These are phyloP conservation scores for Dictyostelium discoideum DNA, from an alignment of 78 protist genomes.

Conservation along the genomic window DNA sequence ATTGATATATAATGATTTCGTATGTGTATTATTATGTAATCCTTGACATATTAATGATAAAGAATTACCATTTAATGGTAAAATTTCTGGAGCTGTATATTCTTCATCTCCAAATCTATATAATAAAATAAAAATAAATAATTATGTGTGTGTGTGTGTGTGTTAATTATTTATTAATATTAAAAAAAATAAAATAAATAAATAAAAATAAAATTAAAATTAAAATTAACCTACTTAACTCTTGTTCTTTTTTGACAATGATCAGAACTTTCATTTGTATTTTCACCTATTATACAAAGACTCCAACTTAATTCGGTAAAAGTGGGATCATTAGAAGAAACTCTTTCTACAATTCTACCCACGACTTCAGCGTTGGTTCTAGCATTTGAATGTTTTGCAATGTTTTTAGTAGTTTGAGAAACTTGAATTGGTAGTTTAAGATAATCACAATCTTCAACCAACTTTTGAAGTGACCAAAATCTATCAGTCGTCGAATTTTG, in stretches of 20 bases:
- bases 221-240: not conserved
- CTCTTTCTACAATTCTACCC: conserved; percentile 63
- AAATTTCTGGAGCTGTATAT: conserved; percentile 73
- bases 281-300: conserved; percentile 49
- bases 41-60: conserved; percentile 44
- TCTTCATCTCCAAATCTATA: conserved; percentile 62
- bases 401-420: conserved; percentile 11
- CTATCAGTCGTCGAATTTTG: conserved; percentile 56
- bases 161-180: not conserved
- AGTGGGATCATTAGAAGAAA: conserved; percentile 23
- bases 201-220: too few species aligned
- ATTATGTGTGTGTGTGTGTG: too few species aligned
- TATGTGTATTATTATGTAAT: conserved; percentile 16
- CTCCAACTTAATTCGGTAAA: conserved; percentile 50
- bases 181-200: too few species aligned
- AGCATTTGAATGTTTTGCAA: conserved; percentile 56
- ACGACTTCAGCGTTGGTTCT: conserved; percentile 61
- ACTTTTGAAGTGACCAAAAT: conserved; percentile 66
- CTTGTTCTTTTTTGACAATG: conserved; percentile 52
- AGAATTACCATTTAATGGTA: conserved; percentile 71
- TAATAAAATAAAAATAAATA: not conserved
- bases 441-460: conserved; percentile 71
- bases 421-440: conserved; percentile 22
- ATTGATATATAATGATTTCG: conserved; percentile 37
- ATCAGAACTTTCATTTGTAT: conserved; percentile 51